A percentile compares a stretch with the other conserved stretches of the same genome.
These are phyloP conservation scores for Takakia lepidozioides DNA, from an alignment of 225 moss, liverwort and hornwort species.

Conservation along the genomic window DNA sequence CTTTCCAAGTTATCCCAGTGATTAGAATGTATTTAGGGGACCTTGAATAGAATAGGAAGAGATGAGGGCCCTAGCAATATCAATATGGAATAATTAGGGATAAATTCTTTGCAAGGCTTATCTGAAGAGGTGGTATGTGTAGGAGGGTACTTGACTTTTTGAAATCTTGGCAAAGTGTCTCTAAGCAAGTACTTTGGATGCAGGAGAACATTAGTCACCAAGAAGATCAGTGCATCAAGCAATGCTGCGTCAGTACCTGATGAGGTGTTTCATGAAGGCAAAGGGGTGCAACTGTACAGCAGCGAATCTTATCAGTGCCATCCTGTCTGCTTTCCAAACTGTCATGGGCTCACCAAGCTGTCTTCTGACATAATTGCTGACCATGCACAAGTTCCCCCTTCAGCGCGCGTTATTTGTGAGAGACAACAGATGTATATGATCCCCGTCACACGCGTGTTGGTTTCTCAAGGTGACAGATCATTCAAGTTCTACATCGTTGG, in stretches of 20 bases:
- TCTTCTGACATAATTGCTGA: constrained; percentile 61
- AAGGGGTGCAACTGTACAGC: constrained; percentile 61
- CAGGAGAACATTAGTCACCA: constrained; percentile 71
- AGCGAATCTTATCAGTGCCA: constrained; percentile 67
- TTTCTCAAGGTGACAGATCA: constrained; percentile 45
- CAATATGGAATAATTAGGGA: no score
- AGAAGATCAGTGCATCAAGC: constrained; percentile 83
- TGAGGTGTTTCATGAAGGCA: constrained; percentile 66
- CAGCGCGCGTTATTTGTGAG: constrained; percentile 75
- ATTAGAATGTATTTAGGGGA: no score
- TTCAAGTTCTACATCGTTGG: constrained; percentile 88
- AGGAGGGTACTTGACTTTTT: no score
- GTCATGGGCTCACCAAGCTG: constrained; percentile 68
- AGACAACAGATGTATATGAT: constrained; percentile 78
- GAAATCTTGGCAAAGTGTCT: no score
- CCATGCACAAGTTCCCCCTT: constrained; percentile 46
- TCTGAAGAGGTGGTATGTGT: no score
- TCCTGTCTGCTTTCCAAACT: constrained; percentile 67
- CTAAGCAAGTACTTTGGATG: no score
- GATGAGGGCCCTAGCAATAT: no score
- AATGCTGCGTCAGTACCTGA: constrained; percentile 72
- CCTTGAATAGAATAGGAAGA: no score
- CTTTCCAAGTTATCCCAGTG: no score
- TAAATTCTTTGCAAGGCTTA: no score
- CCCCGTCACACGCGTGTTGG: constrained; percentile 64